These are phyloP conservation scores for Fusarium sp. DNA, from an alignment of 2,329 filamentous ascomycete species.

Conservation along the genomic window DNA sequence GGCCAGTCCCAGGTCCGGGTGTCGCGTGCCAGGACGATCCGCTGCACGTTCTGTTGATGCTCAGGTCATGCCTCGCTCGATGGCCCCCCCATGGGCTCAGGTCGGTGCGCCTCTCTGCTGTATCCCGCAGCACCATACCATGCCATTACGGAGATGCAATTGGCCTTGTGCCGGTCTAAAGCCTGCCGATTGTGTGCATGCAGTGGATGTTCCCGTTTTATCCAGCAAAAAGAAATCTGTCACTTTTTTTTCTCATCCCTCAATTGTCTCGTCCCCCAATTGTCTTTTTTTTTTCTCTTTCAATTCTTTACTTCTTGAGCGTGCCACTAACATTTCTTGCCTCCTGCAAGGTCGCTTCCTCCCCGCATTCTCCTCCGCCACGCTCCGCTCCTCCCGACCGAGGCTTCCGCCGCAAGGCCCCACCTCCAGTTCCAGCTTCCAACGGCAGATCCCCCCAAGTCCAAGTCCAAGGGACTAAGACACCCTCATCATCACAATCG, in stretches of 20 bases:
- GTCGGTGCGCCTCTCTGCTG: slow-evolving; percentile 28
- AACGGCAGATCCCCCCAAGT: slow-evolving; percentile 2
- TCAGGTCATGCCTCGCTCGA: slow-evolving; percentile 35
- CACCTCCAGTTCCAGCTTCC: slow-evolving; percentile 27
- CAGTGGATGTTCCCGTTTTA: background rate
- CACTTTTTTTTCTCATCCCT: background rate
- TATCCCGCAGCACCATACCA: slow-evolving; percentile 16
- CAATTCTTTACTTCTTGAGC: background rate
- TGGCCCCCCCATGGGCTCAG: slow-evolving; percentile 31
- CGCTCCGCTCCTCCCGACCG: slow-evolving; percentile 40
- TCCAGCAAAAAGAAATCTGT: background rate
- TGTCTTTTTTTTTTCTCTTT: background rate
- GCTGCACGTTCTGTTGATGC: slow-evolving; percentile 21
- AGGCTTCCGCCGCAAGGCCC: slow-evolving; percentile 39
- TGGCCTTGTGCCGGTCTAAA: slow-evolving; percentile 5
- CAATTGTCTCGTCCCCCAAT: background rate
- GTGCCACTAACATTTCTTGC: slow-evolving; percentile 9
- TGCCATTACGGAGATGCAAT: slow-evolving; percentile 25
- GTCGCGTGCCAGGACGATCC: slow-evolving; percentile 41
- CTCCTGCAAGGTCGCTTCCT: slow-evolving; percentile 24
- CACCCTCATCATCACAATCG: slow-evolving; percentile 37
- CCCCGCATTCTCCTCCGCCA: slow-evolving; percentile 43
- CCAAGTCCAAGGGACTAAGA: slow-evolving; percentile 28
- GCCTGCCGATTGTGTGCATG: background rate
- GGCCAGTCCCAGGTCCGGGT: slow-evolving; percentile 16